Conservation (phyloP, 2,329 filamentous ascomycete species). For the Metarhizium brunneum region DNA sequence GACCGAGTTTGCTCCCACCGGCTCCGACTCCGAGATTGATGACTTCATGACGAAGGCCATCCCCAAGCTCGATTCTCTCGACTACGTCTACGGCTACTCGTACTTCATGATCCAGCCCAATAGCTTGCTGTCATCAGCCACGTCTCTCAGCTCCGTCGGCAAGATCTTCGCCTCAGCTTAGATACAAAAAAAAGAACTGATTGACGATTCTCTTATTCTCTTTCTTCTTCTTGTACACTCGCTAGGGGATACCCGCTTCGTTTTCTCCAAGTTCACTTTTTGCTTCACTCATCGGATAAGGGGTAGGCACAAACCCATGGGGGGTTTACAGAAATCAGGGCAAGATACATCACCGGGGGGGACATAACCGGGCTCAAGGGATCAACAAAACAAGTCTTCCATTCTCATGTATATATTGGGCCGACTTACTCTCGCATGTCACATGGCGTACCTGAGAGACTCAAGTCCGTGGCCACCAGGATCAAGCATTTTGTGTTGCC, state of each 20-base stretch:
- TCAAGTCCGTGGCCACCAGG: neutral
- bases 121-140: conserved; percentile 30
- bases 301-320: neutral
- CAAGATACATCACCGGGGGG: neutral
- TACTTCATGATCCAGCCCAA: conserved; percentile 44
- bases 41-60: conserved; percentile 42
- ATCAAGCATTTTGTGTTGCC: neutral
- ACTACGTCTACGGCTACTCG: conserved; percentile 45
- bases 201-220: neutral
- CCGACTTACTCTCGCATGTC: conserved; percentile 2
- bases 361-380: neutral
- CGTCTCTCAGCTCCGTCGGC: conserved; percentile 36
- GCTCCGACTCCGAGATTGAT: conserved; percentile 31
- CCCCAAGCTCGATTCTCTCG: conserved; percentile 36
- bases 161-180: conserved; percentile 37
- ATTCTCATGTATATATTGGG: conserved; percentile 22
- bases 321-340: neutral
- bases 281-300: conserved; percentile 1
- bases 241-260: conserved; percentile 20
- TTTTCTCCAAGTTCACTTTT: neutral
- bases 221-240: conserved; percentile 29
- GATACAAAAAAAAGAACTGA: conserved; percentile 1
- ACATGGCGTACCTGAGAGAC: neutral
- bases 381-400: conserved; percentile 2
- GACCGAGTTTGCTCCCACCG: conserved; percentile 53